These are phyloP conservation scores for Gracilaria domingensis DNA, from an alignment of 23 red algal species.

Conservation along the genomic window DNA sequence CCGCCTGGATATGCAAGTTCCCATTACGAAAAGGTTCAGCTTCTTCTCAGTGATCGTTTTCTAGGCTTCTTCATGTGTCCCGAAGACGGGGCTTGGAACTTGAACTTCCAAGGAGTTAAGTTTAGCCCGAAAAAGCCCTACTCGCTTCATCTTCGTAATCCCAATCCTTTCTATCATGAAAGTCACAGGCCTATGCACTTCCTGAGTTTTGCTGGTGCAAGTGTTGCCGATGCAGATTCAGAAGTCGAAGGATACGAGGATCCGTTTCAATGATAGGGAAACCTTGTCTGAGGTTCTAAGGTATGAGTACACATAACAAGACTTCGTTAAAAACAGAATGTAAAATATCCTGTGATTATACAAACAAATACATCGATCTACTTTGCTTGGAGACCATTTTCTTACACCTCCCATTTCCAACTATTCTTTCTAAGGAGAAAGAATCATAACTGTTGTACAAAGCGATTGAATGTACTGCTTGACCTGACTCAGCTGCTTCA, in stretches of 20 bases:
- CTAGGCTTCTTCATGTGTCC: conserved; percentile 87
- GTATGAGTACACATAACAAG: no score
- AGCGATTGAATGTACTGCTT: conserved; percentile 51
- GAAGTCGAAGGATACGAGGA: conserved; percentile 35
- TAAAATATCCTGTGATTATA: conserved; percentile 26
- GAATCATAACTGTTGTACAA: conserved; percentile 63
- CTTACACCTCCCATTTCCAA: conserved; percentile 44
- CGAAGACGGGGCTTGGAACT: conserved; percentile 86
- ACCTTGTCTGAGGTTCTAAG: not conserved
- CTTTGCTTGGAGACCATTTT: conserved; percentile 47
- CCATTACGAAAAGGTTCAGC: conserved; percentile 85
- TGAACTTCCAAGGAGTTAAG: conserved; percentile 87
- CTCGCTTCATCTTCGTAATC: conserved; percentile 69
- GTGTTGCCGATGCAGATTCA: not conserved
- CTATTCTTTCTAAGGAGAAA: conserved; percentile 60
- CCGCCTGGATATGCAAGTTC: conserved; percentile 79
- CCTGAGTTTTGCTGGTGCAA: conserved; percentile 70
- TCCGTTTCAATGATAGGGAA: conserved; percentile 18
- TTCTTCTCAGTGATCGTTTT: conserved; percentile 90
- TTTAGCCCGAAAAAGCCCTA: conserved; percentile 68
- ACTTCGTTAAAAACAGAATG: no score
- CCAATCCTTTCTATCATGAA: conserved; percentile 94
- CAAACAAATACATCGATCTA: conserved; percentile 52
- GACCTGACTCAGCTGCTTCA: conserved; percentile 56
- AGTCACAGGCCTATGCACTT: conserved; percentile 90